phyloP scores from a whole-genome alignment of 2,329 filamentous ascomycete genomes.

The Didymosphaeria variabile region DNA sequence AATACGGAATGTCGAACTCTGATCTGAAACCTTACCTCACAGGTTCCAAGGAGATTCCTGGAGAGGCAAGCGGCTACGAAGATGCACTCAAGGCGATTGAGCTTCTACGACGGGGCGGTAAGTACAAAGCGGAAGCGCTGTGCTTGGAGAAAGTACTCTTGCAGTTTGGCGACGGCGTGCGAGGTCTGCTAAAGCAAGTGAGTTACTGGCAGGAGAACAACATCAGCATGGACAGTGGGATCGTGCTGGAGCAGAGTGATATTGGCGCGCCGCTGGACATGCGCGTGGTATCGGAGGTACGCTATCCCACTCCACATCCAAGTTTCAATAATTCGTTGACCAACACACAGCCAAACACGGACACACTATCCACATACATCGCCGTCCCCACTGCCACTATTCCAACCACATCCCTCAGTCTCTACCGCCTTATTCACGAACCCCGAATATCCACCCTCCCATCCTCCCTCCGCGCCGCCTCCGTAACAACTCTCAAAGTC shows the following conservation, averaged over 20 bases:
- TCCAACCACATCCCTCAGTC: conserved; percentile 21
- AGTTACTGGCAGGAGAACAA: conserved; percentile 57
- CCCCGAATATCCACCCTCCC: conserved; percentile 54
- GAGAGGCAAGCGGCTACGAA: conserved; percentile 34
- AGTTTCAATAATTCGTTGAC: not conserved
- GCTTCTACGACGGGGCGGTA: conserved; percentile 56
- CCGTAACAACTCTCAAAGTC: conserved; percentile 65
- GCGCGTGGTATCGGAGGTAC: conserved; percentile 64
- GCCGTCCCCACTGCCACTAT: conserved; percentile 5
- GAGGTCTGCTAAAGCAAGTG: conserved; percentile 48
- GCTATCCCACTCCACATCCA: conserved; percentile 13
- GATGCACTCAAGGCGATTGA: conserved; percentile 46
- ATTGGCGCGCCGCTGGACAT: conserved; percentile 61
- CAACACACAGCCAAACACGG: not conserved
- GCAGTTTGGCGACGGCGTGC: conserved; percentile 46
- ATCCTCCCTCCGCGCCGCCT: conserved; percentile 35
- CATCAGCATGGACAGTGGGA: conserved; percentile 74
- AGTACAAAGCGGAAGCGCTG: conserved; percentile 41
- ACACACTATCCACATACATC: not conserved
- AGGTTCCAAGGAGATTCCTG: conserved; percentile 46
- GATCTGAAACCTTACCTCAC: conserved; percentile 69
- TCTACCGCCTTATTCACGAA: conserved; percentile 46
- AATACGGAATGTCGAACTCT: conserved; percentile 72
- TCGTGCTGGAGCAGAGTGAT: conserved; percentile 55
- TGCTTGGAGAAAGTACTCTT: conserved; percentile 52